Percentiles rank a stretch among this genome's conserved stretches.
phyloP scores from a whole-genome alignment of 345 rosid genomes.

The Raphanus sativus region DNA sequence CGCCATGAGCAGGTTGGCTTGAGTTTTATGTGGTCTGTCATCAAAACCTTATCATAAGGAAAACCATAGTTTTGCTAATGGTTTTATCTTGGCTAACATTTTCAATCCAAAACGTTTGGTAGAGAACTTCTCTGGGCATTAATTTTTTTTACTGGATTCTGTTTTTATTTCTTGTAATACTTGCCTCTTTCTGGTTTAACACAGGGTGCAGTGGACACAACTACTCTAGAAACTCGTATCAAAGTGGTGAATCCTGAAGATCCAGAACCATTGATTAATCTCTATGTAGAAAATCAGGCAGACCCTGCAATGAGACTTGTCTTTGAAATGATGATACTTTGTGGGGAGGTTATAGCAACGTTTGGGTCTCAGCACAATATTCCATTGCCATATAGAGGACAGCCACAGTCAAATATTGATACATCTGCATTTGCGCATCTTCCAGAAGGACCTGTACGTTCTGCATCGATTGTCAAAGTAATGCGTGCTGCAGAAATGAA shows the following conservation, averaged over 20 bases:
- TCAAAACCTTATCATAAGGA: neutral
- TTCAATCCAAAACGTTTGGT: neutral
- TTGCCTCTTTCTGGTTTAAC: constrained; percentile 23
- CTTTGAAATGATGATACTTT: constrained; percentile 96
- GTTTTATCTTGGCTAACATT: neutral
- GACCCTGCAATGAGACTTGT: constrained; percentile 93
- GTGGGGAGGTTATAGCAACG: constrained; percentile 90
- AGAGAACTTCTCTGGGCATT: constrained; percentile 1
- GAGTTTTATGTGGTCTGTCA: constrained; percentile 7
- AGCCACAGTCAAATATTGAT: constrained; percentile 88
- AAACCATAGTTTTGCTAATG: constrained; percentile 1
- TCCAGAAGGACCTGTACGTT: constrained; percentile 94
- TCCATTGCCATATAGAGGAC: constrained; percentile 94
- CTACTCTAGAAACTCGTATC: constrained; percentile 74
- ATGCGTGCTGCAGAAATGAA: constrained; percentile 94
- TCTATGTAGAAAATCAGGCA: constrained; percentile 89
- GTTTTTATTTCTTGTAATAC: neutral
- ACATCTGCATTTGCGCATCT: constrained; percentile 77
- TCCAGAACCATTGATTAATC: constrained; percentile 70
- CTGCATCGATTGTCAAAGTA: constrained; percentile 65
- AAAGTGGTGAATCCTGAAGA: constrained; percentile 87
- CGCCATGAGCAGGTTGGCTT: constrained; percentile 76
- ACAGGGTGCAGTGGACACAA: constrained; percentile 95
- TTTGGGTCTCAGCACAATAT: constrained; percentile 73
- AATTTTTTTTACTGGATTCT: neutral